phyloP scores from a whole-genome alignment of 805 yeast genomes.

The Torulaspora microellipsoides region DNA sequence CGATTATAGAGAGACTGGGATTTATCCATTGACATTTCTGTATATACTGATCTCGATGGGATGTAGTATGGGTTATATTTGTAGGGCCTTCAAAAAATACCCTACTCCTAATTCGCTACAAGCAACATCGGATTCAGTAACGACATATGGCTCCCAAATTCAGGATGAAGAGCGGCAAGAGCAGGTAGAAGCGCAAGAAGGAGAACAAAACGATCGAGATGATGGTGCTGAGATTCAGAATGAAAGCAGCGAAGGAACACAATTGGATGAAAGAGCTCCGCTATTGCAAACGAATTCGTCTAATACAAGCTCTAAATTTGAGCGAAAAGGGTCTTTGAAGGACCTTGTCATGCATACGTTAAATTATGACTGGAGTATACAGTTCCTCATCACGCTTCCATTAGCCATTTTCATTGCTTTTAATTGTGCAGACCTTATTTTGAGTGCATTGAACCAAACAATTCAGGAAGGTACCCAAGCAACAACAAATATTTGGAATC shows the following conservation, averaged over 20 bases:
- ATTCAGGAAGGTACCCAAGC: conserved; percentile 57
- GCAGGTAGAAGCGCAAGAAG: background rate
- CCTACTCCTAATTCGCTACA: background rate
- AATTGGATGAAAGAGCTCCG: conserved; percentile 34
- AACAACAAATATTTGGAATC: conserved; percentile 37
- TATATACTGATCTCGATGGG: conserved; percentile 46
- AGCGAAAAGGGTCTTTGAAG: conserved; percentile 14
- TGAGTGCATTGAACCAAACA: conserved; percentile 67
- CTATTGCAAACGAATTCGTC: conserved; percentile 19
- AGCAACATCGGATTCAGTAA: background rate
- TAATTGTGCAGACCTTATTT: conserved; percentile 45
- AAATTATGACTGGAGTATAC: conserved; percentile 78
- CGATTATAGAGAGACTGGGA: conserved; percentile 46
- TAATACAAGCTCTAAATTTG: background rate
- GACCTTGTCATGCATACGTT: conserved; percentile 20
- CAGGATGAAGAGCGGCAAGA: conserved; percentile 7
- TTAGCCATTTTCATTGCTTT: conserved; percentile 51
- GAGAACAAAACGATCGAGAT: background rate
- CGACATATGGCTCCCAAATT: conserved; percentile 5
- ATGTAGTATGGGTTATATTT: conserved; percentile 45
- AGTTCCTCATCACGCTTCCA: conserved; percentile 67
- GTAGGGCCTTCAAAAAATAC: conserved; percentile 7
- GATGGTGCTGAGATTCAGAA: background rate
- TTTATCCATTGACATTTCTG: conserved; percentile 44
- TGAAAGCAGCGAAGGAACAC: background rate